These are phyloP conservation scores for Oryza glumipatula DNA, from an alignment of 176 grass and related monocot species.

Conservation along the genomic window DNA sequence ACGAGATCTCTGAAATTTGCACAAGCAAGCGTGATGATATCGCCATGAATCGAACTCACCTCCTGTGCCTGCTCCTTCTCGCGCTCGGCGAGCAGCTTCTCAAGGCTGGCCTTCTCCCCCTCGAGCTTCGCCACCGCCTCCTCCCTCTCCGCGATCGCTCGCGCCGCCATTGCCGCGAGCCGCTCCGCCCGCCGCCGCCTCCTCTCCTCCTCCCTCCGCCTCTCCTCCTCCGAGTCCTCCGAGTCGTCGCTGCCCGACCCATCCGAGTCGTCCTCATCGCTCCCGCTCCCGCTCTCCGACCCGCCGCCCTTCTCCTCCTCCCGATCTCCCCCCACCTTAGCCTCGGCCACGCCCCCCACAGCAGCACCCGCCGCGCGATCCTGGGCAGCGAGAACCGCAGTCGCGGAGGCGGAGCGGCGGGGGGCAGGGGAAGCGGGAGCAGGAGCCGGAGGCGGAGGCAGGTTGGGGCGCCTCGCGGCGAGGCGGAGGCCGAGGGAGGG, in stretches of 20 bases:
- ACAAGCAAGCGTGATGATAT: not conserved
- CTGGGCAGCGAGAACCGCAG: conserved; percentile 33
- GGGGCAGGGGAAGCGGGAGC: conserved; percentile 20
- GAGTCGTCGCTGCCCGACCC: conserved; percentile 66
- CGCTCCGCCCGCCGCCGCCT: conserved; percentile 57
- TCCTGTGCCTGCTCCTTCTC: conserved; percentile 92
- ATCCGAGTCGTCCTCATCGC: conserved; percentile 44
- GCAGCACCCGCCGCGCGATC: conserved; percentile 27
- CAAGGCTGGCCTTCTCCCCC: conserved; percentile 69
- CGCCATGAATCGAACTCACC: conserved; percentile 40
- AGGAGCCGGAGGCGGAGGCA: not conserved
- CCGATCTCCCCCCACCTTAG: conserved; percentile 2
- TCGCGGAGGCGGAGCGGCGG: conserved; percentile 49
- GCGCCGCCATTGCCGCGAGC: conserved; percentile 58
- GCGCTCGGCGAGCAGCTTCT: conserved; percentile 81
- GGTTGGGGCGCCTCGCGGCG: conserved; percentile 33
- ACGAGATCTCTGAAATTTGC: not conserved
- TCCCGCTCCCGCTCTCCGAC: conserved; percentile 47
- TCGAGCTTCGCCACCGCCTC: conserved; percentile 65
- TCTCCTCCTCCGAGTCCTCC: conserved; percentile 77
- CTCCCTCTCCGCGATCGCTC: conserved; percentile 78
- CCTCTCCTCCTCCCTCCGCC: conserved; percentile 82
- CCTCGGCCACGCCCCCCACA: conserved; percentile 23
- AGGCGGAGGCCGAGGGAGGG: conserved; percentile 59
- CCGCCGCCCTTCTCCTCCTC: conserved; percentile 4